phyloP scores from a whole-genome alignment of 202 grass and related monocot genomes.

The Hordeum pubiflorum region DNA sequence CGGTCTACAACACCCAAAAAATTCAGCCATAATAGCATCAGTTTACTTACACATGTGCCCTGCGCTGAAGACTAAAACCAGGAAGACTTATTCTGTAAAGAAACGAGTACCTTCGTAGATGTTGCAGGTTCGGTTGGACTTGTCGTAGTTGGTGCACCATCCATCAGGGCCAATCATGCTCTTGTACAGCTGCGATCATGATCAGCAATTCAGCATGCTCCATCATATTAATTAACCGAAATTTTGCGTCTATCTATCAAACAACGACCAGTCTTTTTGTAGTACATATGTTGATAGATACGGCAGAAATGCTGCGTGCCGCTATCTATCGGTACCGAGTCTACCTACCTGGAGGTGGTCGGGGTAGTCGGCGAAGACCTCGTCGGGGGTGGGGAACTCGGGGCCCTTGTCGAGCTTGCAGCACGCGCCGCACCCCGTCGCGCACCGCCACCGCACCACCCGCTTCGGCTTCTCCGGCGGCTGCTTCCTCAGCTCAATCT shows the following conservation, averaged over 20 bases:
- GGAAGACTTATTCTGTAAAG: no score
- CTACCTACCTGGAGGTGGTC: conserved; percentile 62
- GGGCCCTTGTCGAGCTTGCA: conserved; percentile 83
- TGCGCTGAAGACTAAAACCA: neutral
- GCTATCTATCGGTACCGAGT: neutral
- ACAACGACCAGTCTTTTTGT: neutral
- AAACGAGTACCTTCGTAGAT: conserved; percentile 35
- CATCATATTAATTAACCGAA: neutral
- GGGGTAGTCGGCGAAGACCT: conserved; percentile 55
- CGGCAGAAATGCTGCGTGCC: neutral
- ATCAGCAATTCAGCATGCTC: neutral
- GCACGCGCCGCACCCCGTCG: conserved; percentile 67
- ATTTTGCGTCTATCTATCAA: neutral
- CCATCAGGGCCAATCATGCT: conserved; percentile 61
- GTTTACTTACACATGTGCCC: neutral
- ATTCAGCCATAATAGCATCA: neutral
- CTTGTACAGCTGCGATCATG: conserved; percentile 44
- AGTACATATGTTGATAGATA: neutral
- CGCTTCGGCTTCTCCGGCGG: conserved; percentile 24
- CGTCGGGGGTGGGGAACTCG: conserved; percentile 54
- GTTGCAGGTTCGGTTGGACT: conserved; percentile 54
- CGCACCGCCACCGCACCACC: conserved; percentile 52
- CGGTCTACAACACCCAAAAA: conserved; percentile 22
- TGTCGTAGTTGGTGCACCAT: conserved; percentile 68
- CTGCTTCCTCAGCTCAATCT: conserved; percentile 11